Conservation (phyloP, 805 yeast species). For the Starmerella asiatica region DNA sequence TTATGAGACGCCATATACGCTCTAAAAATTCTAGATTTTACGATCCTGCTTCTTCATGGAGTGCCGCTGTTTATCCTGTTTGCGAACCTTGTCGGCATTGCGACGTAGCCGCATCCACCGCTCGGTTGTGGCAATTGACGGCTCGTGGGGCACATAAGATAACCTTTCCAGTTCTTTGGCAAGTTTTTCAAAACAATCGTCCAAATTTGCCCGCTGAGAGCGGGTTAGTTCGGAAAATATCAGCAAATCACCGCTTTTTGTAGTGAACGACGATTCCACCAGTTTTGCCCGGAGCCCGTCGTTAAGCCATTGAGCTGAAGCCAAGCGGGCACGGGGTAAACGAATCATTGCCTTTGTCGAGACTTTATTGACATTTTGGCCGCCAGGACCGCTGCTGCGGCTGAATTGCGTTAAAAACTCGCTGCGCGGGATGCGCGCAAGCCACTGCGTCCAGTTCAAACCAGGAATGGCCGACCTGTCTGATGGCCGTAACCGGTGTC, state of each 20-base stretch:
- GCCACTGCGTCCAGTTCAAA: conserved; percentile 18
- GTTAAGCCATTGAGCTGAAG: conserved; percentile 48
- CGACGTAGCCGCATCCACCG: conserved; percentile 37
- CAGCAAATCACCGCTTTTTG: conserved; percentile 41
- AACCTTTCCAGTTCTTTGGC: conserved; percentile 36
- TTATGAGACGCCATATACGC: neutral
- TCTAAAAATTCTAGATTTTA: conserved; percentile 2
- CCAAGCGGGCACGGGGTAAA: conserved; percentile 34
- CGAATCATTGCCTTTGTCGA: conserved; percentile 52
- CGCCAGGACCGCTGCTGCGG: conserved; percentile 74
- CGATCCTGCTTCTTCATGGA: conserved; percentile 32
- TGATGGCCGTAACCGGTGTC: neutral
- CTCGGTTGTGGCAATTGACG: conserved; percentile 32
- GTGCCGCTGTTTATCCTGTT: conserved; percentile 28
- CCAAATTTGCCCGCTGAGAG: conserved; percentile 43
- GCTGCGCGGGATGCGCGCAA: conserved; percentile 32
- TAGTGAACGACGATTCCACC: conserved; percentile 37
- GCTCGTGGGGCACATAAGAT: conserved; percentile 38
- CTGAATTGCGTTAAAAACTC: conserved; percentile 36
- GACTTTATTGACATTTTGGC: conserved; percentile 69
- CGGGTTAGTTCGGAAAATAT: conserved; percentile 50
- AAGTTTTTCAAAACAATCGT: conserved; percentile 48
- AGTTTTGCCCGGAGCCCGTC: conserved; percentile 33
- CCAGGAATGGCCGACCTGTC: neutral
- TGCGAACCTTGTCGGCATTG: conserved; percentile 28